Base-by-base conservation (phyloP, 352 stramenopile species). In the Pythium brassicae region DNA sequence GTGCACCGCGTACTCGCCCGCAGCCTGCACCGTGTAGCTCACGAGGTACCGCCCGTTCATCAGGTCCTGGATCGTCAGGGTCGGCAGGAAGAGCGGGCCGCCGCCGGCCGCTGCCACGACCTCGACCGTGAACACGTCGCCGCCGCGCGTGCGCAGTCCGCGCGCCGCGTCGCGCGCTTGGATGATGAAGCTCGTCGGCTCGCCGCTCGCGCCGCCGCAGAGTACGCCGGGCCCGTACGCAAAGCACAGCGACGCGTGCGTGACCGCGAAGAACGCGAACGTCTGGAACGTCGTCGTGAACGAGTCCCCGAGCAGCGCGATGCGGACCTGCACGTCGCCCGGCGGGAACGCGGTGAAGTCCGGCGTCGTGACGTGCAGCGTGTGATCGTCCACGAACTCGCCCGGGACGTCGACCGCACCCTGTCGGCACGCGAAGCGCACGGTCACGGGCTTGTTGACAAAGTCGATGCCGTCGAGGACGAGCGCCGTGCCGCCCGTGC, bases 221-320 rank as follows among this genome's bases (percentile, higher is more conserved):
- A 98, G 69, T 25, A 98, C 76, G 17, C 94, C 94, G 9, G 94
- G 92, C 0, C 95, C 95, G 65, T 98, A 98, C 17, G 93, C 94
- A 42, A 98, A 89, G 40, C 83, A 97, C 29, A 92, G 71, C 0
- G 76, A 66, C 19, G 87, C 87, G 54, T 92, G 55, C 0, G 91
- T 97, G 19, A 99, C 92, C 2, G 89, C 81, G 59, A 98, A 98
- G 70, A 97, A 98, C 44, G 68, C 83, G 59, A 98, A 98, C 15
- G 79, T 79, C 50, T 98, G 83, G 51, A 84, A 92, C 44, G 90
- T 97, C 29, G 95, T 98, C 19, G 96, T 98, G 59, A 98, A 96
- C 34, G 83, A 90, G 46, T 98, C 96, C 22, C 87, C 78, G 29
- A 96, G 92, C 12, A 98, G 77, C 37, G 88, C 89, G 4, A 98